Conservation (phyloP, 2,329 filamentous ascomycete genomes). For the Lachnellula suecica region DNA sequence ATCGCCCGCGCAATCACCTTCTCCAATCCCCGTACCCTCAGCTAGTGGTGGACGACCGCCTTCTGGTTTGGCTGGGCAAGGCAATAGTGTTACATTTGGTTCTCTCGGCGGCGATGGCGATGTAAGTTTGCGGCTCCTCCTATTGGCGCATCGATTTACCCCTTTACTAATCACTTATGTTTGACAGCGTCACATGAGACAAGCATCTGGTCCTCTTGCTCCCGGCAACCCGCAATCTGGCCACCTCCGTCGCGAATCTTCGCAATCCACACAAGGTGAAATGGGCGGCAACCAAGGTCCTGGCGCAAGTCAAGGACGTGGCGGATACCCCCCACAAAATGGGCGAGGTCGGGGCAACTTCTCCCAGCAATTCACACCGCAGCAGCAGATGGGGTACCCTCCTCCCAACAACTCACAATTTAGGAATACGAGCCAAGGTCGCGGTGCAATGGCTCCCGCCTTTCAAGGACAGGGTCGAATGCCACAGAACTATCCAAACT, state of each 20-base stretch:
- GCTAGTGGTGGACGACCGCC: conserved; percentile 81
- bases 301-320: conserved; percentile 44
- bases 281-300: conserved; percentile 60
- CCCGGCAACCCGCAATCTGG: conserved; percentile 61
- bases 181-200: conserved; percentile 66
- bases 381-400: conserved; percentile 53
- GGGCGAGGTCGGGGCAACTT: conserved; percentile 60
- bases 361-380: conserved; percentile 46
- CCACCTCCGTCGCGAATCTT: conserved; percentile 84
- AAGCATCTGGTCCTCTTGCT: conserved; percentile 58
- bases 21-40: conserved; percentile 86
- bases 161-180: conserved; percentile 27
- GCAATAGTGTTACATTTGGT: conserved; percentile 75
- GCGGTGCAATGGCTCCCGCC: conserved; percentile 45
- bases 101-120: conserved; percentile 79
- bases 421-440: conserved; percentile 42
- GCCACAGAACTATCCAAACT: conserved; percentile 59
- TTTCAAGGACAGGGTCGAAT: conserved; percentile 47
- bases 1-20: conserved; percentile 85
- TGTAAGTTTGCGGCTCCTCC: conserved; percentile 53
- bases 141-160: conserved; percentile 28
- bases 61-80: conserved; percentile 68
- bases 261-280: conserved; percentile 77
- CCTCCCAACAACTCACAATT: conserved; percentile 37
- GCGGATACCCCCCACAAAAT: conserved; percentile 49